Evolutionary conservation across 495 filamentous ascomycete genomes (phyloP).

Genomic region (Terfezia boudieri): DNA sequence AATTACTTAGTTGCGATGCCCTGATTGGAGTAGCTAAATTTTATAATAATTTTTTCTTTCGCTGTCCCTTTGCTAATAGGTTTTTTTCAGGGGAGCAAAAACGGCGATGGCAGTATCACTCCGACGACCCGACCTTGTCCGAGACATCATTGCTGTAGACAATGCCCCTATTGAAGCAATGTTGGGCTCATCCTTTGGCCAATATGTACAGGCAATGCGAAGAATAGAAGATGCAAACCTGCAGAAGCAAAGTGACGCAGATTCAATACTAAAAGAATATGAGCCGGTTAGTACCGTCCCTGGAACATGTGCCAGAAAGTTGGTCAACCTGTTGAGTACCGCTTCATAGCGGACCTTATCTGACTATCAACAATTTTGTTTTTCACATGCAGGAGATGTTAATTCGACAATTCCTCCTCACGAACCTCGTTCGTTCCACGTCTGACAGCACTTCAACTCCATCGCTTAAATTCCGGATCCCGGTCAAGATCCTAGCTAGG

Average conservation of each 20-base stretch:
- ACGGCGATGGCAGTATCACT: slow-evolving; percentile 68
- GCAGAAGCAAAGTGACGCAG: slow-evolving; percentile 50
- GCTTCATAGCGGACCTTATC: not conserved
- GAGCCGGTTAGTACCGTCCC: slow-evolving; percentile 32
- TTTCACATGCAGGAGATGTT: slow-evolving; percentile 28
- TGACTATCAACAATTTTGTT: not conserved
- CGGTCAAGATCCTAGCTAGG: slow-evolving; percentile 32
- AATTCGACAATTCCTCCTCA: slow-evolving; percentile 80
- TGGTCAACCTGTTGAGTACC: too few species aligned
- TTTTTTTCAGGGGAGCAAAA: slow-evolving; percentile 74
- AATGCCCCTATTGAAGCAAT: slow-evolving; percentile 72
- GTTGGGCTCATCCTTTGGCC: slow-evolving; percentile 49
- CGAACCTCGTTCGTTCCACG: slow-evolving; percentile 39
- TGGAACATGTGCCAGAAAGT: too few species aligned
- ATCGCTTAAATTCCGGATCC: slow-evolving; percentile 31
- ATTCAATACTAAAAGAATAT: slow-evolving; percentile 54
- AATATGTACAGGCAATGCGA: slow-evolving; percentile 71
- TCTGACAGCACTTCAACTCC: not conserved
- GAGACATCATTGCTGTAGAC: slow-evolving; percentile 61
- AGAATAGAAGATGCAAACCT: slow-evolving; percentile 46
- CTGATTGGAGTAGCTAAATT: not conserved
- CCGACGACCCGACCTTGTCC: slow-evolving; percentile 34
- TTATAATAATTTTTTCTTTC: not conserved
- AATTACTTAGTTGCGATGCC: slow-evolving; percentile 1
- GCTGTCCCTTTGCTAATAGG: not conserved